Evolutionary conservation across 768 basidiomycete species (phyloP), one percentile per base, ranked within the genome.

Genomic region (Trametes cingulata): DNA sequence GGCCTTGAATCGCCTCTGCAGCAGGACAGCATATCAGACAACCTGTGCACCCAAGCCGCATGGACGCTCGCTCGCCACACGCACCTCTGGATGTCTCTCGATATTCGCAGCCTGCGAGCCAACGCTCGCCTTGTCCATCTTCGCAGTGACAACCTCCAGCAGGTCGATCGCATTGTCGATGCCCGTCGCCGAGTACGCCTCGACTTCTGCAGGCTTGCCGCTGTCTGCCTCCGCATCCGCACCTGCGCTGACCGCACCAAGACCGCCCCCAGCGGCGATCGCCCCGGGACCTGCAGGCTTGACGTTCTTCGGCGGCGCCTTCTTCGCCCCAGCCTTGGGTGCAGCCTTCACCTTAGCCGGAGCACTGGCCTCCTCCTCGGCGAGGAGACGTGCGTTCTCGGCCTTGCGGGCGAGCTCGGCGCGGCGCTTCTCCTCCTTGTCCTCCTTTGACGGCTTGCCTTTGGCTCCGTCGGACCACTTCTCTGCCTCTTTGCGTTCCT

Each of bases 91-190:
- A 80, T 97, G 95, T 55, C 81, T 82, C 76, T 97, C 94, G 36
- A 97, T 82, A 39, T 83, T 82, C 52, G 92, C 92, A 14, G 95
- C 94, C 72, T 91, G 89, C 59, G 86, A 84, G 0, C 95, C 94
- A 35, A 95, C 78, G 65, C 90, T 92, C 1, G 92, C 91, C 76
- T 96, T 96, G 73, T 96, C 95, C 83, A 85, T 87, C 81, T 93
- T 95, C 3, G 91, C 91, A 47, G 86, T 95, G 25, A 96, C 93
- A 4, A 94, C 82, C 58, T 93, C 90, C 62, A 97, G 72, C 55
- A 96, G 80, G 74, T 98, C 95, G 51, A 98, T 72, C 9, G 91
- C 93, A 71, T 93, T 88, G 69, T 98, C 95, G 53, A 98, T 83
- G 13, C 95, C 95, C 22, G 91, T 93, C 14, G 95, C 95, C 3